phyloP scores from a whole-genome alignment of 805 yeast genomes.

The Kluyveromyces lactis region DNA sequence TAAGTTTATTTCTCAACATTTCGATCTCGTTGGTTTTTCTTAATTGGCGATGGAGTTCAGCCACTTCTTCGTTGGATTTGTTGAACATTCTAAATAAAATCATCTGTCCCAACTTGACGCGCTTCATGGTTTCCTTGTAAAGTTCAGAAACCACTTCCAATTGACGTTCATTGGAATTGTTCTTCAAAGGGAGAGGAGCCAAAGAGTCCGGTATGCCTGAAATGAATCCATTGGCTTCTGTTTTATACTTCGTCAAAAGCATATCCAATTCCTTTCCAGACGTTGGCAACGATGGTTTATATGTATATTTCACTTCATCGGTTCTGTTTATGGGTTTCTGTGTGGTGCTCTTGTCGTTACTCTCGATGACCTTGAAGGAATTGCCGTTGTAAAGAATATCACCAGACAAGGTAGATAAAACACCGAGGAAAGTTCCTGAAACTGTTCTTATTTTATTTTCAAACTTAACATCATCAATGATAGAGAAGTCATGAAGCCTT shows the following conservation, averaged over 20 bases:
- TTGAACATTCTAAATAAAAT: slow-evolving; percentile 31
- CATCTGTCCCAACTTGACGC: slow-evolving; percentile 20
- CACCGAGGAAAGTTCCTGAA: not conserved
- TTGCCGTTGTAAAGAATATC: not conserved
- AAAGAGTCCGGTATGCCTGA: not conserved
- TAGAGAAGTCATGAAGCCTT: not conserved
- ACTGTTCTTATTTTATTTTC: not conserved
- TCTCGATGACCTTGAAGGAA: not conserved
- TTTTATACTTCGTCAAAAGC: slow-evolving; percentile 11
- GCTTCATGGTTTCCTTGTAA: slow-evolving; percentile 16
- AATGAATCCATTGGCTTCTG: slow-evolving; percentile 10
- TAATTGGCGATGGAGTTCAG: slow-evolving; percentile 37
- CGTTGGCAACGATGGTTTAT: slow-evolving; percentile 11
- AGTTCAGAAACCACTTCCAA: slow-evolving; percentile 17
- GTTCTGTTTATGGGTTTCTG: too few relatives aligned
- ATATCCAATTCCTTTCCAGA: slow-evolving; percentile 19
- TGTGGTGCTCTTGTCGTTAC: not conserved
- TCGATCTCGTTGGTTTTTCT: slow-evolving; percentile 18
- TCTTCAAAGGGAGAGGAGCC: slow-evolving; percentile 11
- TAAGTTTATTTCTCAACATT: slow-evolving; percentile 10
- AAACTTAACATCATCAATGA: not conserved
- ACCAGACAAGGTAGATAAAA: not conserved
- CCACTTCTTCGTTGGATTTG: slow-evolving; percentile 32
- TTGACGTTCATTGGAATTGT: slow-evolving; percentile 21
- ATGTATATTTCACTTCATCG: slow-evolving; percentile 3